Evolutionary conservation across 306 rosid species (phyloP), one percentile per base, ranked within the genome.

Genomic region (Hippophae gyantsensis): DNA sequence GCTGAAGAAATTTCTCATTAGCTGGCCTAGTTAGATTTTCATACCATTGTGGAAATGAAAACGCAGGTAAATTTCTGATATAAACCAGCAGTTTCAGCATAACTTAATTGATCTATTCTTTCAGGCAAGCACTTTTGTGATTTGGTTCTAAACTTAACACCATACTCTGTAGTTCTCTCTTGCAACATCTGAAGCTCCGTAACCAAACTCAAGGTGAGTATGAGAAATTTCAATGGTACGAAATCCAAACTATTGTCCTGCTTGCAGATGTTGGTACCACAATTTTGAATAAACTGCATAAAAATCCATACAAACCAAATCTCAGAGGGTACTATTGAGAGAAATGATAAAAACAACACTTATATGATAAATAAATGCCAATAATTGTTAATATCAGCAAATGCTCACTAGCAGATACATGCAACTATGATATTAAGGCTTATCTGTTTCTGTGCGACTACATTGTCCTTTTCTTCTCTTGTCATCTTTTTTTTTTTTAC

Each of bases 171-270:
- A 43, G 67, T 72, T 74, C 86, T 79, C 66, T 83, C 89, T 65
- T 57, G 76, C 71, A 76, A 69, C 77, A 71, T 81, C 68, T 81
- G 87, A 68, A 87, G 79, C 86, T 87, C 98, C 80, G 63, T 62
- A 81, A 83, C 76, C 82, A 90, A 64, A 72, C 89, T 85, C 81
- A 74, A 56, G 71, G 64, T 70, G 47, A 90, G 79, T 58, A 83
- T 78, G 71, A 90, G 76, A 76, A 90, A 85, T 73, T 90, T 90
- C 68, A 85, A 82, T n/a, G 82, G 80, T 54, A 67, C 2, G 12
- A 60, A 71, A 44, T 69, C 84, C 61, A 62, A 10, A 62, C 54
- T 80, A 32, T 76, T 72, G 52, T 70, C 72, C 60, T 82, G 85
- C 55, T 73, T 74, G 86, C 76, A 72, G 68, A 83, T 70, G 64